These are phyloP conservation scores for Gracilaria domingensis DNA, from an alignment of 23 red algal genomes.

Conservation along the genomic window DNA sequence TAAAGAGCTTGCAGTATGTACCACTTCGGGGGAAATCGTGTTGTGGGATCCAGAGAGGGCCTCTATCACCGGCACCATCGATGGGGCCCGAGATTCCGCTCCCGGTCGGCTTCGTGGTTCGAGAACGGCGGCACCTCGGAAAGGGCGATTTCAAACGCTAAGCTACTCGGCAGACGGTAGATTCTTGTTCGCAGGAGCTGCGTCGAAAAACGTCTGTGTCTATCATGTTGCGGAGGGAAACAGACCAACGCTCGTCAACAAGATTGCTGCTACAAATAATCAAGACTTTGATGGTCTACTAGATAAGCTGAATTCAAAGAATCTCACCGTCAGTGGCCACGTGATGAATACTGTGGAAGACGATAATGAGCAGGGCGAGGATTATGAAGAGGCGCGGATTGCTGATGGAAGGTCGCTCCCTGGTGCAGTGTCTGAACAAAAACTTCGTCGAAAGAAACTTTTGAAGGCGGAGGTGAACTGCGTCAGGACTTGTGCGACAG, in stretches of 20 bases:
- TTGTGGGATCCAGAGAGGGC: constrained; percentile 83
- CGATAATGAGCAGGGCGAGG: constrained; percentile 66
- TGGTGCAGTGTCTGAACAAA: constrained; percentile 60
- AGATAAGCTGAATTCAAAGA: constrained; percentile 77
- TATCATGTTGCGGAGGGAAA: constrained; percentile 70
- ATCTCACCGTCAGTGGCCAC: constrained; percentile 69
- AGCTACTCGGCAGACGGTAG: constrained; percentile 91
- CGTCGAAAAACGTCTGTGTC: constrained; percentile 73
- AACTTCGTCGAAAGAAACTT: constrained; percentile 57
- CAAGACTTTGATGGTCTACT: constrained; percentile 83
- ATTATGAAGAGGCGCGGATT: constrained; percentile 45
- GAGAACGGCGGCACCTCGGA: constrained; percentile 62
- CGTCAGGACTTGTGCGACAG: constrained; percentile 67
- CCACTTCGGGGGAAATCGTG: constrained; percentile 75
- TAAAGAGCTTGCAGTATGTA: constrained; percentile 79
- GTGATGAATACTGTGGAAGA: constrained; percentile 66
- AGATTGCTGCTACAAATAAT: constrained; percentile 76
- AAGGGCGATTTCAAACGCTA: constrained; percentile 65
- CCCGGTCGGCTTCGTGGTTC: constrained; percentile 66
- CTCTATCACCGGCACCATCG: constrained; percentile 77
- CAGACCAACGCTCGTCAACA: constrained; percentile 58
- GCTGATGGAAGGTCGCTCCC: constrained; percentile 49
- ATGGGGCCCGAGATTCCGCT: constrained; percentile 87
- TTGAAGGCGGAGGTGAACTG: constrained; percentile 75
- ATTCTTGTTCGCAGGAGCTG: constrained; percentile 90